Evolutionary conservation across 305 asterid species (phyloP).

Genomic region (Fraxinus ornus): DNA sequence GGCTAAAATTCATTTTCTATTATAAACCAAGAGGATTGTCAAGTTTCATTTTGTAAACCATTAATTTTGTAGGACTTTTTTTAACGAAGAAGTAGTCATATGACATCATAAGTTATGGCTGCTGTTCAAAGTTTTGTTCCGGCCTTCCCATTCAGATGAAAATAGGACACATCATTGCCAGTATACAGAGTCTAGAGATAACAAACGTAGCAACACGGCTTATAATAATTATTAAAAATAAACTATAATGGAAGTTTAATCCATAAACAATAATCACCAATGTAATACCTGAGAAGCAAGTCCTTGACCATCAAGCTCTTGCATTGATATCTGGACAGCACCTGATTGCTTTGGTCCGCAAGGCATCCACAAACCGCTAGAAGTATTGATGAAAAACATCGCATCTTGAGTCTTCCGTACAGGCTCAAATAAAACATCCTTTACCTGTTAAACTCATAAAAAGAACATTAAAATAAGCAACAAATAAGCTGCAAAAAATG

Average conservation of each 20-base stretch:
- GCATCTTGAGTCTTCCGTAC: conserved; percentile 97
- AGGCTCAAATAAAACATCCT: conserved; percentile 94
- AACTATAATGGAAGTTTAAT: not conserved
- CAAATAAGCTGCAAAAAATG: not conserved
- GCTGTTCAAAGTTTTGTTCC: not conserved
- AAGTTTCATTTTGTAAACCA: not conserved
- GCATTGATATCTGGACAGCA: conserved; percentile 81
- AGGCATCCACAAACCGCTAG: conserved; percentile 71
- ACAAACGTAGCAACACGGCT: not conserved
- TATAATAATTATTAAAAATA: not conserved
- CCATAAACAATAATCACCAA: not conserved
- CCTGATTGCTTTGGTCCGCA: conserved; percentile 89
- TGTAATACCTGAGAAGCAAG: conserved; percentile 69
- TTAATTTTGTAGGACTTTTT: not conserved
- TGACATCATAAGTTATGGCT: not conserved
- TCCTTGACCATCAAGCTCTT: conserved; percentile 80
- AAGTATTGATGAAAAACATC: conserved; percentile 59
- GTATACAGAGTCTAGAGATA: not conserved
- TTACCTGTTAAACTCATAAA: conserved; percentile 51
- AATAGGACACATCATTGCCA: not conserved
- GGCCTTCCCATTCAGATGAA: not conserved
- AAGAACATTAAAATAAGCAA: not conserved
- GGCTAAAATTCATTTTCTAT: not conserved
- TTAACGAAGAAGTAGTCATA: not conserved
- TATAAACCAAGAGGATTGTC: not conserved